phyloP scores from a whole-genome alignment of 768 basidiomycete species.

The Botryobasidium botryosum region DNA sequence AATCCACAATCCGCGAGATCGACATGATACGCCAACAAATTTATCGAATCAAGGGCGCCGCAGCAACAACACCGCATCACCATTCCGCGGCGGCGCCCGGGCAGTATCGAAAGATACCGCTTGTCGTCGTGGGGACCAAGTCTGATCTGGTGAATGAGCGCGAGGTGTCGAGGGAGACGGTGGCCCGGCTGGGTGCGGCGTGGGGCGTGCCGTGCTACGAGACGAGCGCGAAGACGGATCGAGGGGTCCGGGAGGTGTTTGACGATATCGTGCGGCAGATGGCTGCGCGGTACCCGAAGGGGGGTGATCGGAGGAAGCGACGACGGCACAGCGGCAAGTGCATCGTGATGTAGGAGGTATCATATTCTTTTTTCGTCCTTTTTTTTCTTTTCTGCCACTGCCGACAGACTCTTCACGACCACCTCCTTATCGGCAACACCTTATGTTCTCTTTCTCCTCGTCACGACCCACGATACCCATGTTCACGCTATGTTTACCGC shows the following conservation, averaged over 20 bases:
- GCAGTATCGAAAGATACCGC: slow-evolving; percentile 38
- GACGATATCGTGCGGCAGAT: slow-evolving; percentile 16
- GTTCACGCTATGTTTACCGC: no score
- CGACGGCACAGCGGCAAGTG: no score
- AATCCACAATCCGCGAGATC: slow-evolving; percentile 64
- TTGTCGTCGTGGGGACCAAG: slow-evolving; percentile 78
- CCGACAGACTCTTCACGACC: no score
- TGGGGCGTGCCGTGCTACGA: slow-evolving; percentile 52
- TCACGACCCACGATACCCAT: no score
- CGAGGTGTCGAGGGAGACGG: slow-evolving; percentile 37
- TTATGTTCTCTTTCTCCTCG: no score
- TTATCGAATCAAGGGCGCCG: slow-evolving; percentile 48
- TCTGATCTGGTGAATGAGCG: slow-evolving; percentile 66
- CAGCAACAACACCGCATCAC: slow-evolving; percentile 32
- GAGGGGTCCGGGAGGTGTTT: slow-evolving; percentile 66
- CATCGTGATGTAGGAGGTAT: no score
- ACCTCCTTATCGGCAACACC: no score
- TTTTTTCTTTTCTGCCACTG: no score
- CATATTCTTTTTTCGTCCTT: no score
- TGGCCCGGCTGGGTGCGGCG: slow-evolving; percentile 9
- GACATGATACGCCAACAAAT: slow-evolving; percentile 70
- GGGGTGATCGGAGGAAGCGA: no score
- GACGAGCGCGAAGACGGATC: slow-evolving; percentile 74
- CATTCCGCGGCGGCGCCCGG: background rate
- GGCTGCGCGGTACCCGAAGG: slow-evolving; percentile 2